Percentiles rank a stretch among this genome's conserved stretches.
Evolutionary conservation across 306 rosid genomes (phyloP).

Genomic region (Fragaria vesca): DNA sequence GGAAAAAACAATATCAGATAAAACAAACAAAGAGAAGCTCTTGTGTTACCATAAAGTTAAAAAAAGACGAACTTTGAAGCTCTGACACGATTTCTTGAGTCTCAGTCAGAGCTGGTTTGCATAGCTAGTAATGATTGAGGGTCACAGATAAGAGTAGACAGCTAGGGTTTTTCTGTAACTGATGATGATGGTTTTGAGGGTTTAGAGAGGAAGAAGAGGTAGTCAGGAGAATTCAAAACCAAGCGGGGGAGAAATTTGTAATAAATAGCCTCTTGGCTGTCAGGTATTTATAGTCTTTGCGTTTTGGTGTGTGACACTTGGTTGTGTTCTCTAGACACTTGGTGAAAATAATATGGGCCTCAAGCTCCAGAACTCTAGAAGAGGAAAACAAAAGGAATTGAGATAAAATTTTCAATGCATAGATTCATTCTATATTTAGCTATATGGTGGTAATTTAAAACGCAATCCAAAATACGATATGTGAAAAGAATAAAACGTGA

Average conservation of each 20-base stretch:
- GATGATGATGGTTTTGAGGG: background rate
- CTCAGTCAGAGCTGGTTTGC: background rate
- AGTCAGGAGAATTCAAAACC: conserved; percentile 10
- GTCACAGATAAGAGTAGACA: background rate
- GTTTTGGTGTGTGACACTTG: background rate
- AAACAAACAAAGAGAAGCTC: background rate
- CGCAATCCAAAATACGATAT: too few species aligned
- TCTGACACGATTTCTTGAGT: conserved; percentile 1
- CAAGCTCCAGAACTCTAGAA: too few species aligned
- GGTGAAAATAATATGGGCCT: too few species aligned
- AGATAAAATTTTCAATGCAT: too few species aligned
- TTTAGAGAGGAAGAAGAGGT: background rate
- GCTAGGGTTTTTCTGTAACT: conserved; percentile 7
- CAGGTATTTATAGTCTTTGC: background rate
- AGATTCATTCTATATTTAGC: too few species aligned
- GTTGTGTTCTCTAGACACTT: too few species aligned
- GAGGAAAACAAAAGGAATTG: too few species aligned
- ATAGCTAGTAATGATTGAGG: background rate
- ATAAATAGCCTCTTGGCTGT: background rate
- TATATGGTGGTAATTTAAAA: too few species aligned
- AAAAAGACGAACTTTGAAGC: conserved; percentile 1
- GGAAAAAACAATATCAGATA: background rate
- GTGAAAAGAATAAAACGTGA: too few species aligned
- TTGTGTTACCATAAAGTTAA: background rate
- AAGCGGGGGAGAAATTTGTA: conserved; percentile 10